Base-by-base conservation (phyloP, 176 grass and related monocot genomes). In the Raddia distichophylla region DNA sequence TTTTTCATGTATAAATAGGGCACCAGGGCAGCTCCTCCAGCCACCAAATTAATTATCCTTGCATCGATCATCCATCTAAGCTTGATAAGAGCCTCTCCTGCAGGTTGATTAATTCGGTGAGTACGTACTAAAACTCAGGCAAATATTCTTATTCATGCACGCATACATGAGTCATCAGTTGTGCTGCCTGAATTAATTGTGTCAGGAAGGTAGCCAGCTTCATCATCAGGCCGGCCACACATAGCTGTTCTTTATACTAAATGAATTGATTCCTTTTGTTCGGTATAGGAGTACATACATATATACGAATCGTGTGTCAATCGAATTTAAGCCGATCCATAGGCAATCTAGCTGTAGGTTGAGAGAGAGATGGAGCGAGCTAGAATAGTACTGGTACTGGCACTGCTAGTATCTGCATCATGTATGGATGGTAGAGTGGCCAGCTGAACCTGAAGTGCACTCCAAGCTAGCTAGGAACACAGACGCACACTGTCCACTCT, bases 361-460 rank as follows among this genome's bases (percentile, higher is more conserved):
- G 71, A 75, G 52, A 80, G 69, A 37, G 37, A 40, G 37, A 40
- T 40, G 37, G 37, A 40, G 37, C 37, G 37, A 40, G 37, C 37
- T 40, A 77, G 46, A 10, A 3, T 10, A 44, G 56, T 74, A 20
- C 48, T 6, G 5, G 32, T 45, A 54, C 53, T 76, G 64, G 18
- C 60, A 54, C 12, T 61, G 67, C 66, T 5, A 42, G 71, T 57
- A 83, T 65, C 13, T 69, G 69, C 51, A 43, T 74, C 43, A 22
- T 43, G 33, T 72, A 64, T 79, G 84, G 67, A 70, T 88, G 89
- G 84, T 88, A 81, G 88, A 83, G 37, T 40, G 37, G 37, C 37
- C 37, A 40, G 60, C 76, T 48, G 83, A 81, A 78, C 64, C 73
- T 97, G 90, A 93, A 93, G 94, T 97, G 91, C 91, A 97, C 94